A percentile compares a stretch with the other conserved stretches of the same genome.
Conservation (phyloP, 2,329 filamentous ascomycete genomes). For the Emmonsiellopsis sp. region DNA sequence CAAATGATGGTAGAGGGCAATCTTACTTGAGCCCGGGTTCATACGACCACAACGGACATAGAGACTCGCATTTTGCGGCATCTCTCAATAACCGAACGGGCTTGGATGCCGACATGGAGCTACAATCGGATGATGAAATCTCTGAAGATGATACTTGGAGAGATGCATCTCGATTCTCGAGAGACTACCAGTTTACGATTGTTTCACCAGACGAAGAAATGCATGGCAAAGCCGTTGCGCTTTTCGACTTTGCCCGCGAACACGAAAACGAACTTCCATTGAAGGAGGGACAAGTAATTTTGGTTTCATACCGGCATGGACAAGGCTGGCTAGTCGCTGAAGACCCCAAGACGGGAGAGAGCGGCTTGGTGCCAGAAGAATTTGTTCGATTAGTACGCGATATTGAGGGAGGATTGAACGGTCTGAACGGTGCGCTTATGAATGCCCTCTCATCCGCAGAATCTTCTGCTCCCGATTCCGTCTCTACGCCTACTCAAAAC, state of each 20-base stretch:
- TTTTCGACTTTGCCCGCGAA: constrained; percentile 91
- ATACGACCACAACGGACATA: constrained; percentile 38
- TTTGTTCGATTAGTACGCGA: constrained; percentile 88
- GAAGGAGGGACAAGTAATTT: constrained; percentile 89
- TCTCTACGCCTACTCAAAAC: constrained; percentile 23
- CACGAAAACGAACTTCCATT: constrained; percentile 94
- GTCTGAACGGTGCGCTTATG: constrained; percentile 49
- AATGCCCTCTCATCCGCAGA: constrained; percentile 16
- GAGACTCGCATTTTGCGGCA: constrained; percentile 48
- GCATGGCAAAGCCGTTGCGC: constrained; percentile 88
- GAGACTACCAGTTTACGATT: constrained; percentile 91
- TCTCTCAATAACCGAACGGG: constrained; percentile 33
- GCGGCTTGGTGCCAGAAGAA: constrained; percentile 89
- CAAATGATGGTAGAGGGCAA: constrained; percentile 50
- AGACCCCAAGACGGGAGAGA: constrained; percentile 88
- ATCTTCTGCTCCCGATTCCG: constrained; percentile 13
- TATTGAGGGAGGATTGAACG: constrained; percentile 81
- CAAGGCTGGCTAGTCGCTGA: constrained; percentile 97
- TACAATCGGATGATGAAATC: constrained; percentile 38
- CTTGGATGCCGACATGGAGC: constrained; percentile 23
- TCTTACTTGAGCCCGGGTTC: constrained; percentile 35
- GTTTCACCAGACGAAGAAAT: constrained; percentile 95
- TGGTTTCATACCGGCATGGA: constrained; percentile 90
- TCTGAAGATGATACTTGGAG: constrained; percentile 43
- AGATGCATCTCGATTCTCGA: constrained; percentile 73